phyloP scores from a whole-genome alignment of 2,329 filamentous ascomycete species.

The Hymenoscyphus occultus region DNA sequence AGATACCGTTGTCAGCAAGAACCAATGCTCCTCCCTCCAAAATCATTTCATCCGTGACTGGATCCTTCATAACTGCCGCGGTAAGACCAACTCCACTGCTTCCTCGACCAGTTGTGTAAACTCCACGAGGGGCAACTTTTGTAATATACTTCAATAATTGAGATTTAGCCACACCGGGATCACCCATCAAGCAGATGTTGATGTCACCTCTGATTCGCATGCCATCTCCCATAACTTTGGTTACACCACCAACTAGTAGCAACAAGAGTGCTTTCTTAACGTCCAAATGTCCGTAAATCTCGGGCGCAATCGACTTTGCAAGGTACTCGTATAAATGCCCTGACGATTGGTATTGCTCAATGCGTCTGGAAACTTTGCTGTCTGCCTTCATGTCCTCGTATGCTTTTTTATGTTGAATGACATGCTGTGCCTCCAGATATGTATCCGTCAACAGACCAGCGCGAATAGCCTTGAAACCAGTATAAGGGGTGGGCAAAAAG shows the following conservation, averaged over 20 bases:
- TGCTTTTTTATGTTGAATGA: conserved; percentile 96
- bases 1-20: conserved; percentile 76
- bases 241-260: conserved; percentile 91
- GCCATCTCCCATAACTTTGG: conserved; percentile 93
- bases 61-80: conserved; percentile 76
- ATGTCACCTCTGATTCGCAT: conserved; percentile 99
- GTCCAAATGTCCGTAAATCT: conserved; percentile 94
- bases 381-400: conserved; percentile 92
- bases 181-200: conserved; percentile 98
- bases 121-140: conserved; percentile 87
- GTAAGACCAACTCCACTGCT: conserved; percentile 80
- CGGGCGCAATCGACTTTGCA: conserved; percentile 91
- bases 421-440: conserved; percentile 90
- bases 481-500: conserved; percentile 95
- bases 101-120: conserved; percentile 79
- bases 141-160: conserved; percentile 98
- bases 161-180: conserved; percentile 98
- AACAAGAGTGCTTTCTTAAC: conserved; percentile 98
- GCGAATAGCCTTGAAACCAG: conserved; percentile 96
- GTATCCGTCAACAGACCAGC: conserved; percentile 96
- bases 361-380: conserved; percentile 72
- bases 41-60: conserved; percentile 75
- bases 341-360: conserved; percentile 78
- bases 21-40: conserved; percentile 78
- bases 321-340: conserved; percentile 96